A percentile compares a stretch with the other conserved stretches of the same genome.
phyloP scores from a whole-genome alignment of 371 early-diverging fungal species.

The Paraphysoderma sedebokerense region DNA sequence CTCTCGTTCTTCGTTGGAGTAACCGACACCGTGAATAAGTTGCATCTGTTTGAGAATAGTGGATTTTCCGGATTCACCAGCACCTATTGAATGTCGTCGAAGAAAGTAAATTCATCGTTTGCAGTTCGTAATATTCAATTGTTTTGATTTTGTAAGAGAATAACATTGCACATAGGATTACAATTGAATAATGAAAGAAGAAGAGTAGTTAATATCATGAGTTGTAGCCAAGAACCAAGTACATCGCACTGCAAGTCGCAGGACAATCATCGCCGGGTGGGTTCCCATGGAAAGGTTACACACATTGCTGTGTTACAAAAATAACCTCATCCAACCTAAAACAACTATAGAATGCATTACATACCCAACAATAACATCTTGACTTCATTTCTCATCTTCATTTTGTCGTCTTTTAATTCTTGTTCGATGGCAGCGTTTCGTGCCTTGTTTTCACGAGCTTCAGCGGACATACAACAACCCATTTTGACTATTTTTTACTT shows the following conservation, averaged over 20 bases:
- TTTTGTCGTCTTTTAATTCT: conserved; percentile 61
- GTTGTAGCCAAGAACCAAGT: too few relatives aligned
- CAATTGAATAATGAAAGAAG: conserved; percentile 2
- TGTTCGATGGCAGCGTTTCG: conserved; percentile 78
- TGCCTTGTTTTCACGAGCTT: conserved; percentile 61
- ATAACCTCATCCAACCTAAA: too few relatives aligned
- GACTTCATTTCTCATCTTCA: conserved; percentile 66
- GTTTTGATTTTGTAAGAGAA: not conserved
- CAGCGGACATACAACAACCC: conserved; percentile 79
- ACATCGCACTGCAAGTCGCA: too few relatives aligned
- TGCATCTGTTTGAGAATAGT: conserved; percentile 96
- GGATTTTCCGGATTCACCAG: conserved; percentile 94
- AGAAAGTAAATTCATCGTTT: conserved; percentile 3
- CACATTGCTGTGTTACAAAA: not conserved
- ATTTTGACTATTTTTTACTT: too few relatives aligned
- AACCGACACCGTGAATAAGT: conserved; percentile 84
- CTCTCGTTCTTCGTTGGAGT: conserved; percentile 65
- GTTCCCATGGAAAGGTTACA: not conserved
- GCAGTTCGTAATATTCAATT: not conserved
- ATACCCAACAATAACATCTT: conserved; percentile 89
- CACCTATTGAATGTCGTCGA: conserved; percentile 33
- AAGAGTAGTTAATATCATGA: too few relatives aligned
- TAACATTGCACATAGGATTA: not conserved
- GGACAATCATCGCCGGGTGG: too few relatives aligned
- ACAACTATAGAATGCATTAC: too few relatives aligned